Base-by-base conservation (phyloP, 768 basidiomycete species). In the Podaxis mareebaensis region DNA sequence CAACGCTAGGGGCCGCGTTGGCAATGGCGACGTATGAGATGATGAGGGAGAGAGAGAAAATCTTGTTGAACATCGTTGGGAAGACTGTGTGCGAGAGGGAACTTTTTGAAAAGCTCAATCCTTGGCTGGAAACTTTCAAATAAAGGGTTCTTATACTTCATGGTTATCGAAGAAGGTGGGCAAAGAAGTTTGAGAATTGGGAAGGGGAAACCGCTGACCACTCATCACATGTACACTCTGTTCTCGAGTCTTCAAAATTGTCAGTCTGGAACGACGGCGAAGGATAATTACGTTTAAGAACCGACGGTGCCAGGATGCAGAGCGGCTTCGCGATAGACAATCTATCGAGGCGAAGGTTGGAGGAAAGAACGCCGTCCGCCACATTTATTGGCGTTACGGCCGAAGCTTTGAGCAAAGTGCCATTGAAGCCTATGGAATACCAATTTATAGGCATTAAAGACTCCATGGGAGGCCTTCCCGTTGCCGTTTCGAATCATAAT, bases 1-100 rank as follows among this genome's bases (percentile, higher is more conserved):
- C 40, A 42, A 42, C 13, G 40, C 40, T 17, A 42, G 48, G 48
- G 48, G 46, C 58, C 2, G 58, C 58, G 22, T 24, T 22, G 24
- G 24, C 8, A 5, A 51, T 15, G 20, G 36, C 39, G 33, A 49
- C 11, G 22, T 10, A 49, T 22, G 13, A 51, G 40, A 26, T 2
- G 11, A 38, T 17, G 11, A 60, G 22, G n/a, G 22, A 28, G 22
- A 60, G 33, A 6, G 49, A 39, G 17, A 38, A 5, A n/a, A 58
- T n/a, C 28, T 44, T 58, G 40, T 24, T 59, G 58, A 51, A 51
- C 58, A 60, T 60, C 17, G 48, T 10, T 39, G 36, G n/a, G 38
- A 15, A 51, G 24, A 24, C 8, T 24, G 22, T 51, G 12, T 2
- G 49, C 17, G 49, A 24, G 12, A 12, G 24, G 24, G 12, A 20